Evolutionary conservation across 345 rosid genomes (phyloP), one percentile per base, ranked within the genome.

Genomic region (Orychophragmus violaceus): DNA sequence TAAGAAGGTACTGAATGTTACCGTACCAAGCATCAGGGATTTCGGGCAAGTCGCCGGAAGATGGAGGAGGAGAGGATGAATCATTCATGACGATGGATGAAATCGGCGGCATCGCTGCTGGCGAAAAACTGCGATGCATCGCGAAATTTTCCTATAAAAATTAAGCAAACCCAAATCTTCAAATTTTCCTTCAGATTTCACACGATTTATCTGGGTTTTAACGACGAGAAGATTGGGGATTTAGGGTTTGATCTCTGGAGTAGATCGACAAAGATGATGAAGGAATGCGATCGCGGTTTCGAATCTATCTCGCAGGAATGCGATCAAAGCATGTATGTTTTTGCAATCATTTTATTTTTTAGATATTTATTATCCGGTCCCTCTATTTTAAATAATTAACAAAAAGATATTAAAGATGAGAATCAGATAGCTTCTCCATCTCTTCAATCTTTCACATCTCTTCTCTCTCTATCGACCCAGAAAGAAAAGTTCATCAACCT

Each of bases 1-100:
- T 94, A 29, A 94, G 82, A 3, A 94, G 88, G 73, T 94, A 90
- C 74, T 94, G 96, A 72, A 90, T 94, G 87, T 80, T 94, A 0
- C 96, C 99, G 59, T 84, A 87, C 96, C 97, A 94, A 9, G 89
- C 89, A 33, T 75, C 88, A 46, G 82, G 79, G 44, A 75, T 46
- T 1, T 78, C 83, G 28, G 74, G 76, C 3, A 61, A 75, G 62
- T 58, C 56, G 17, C 71, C 85, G 76, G 82, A 65, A 12, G 80
- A 66, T 5, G 93, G 82, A n/a, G 83, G 80, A 58, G 79, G 84
- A 57, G 85, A 59, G 51, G 50, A 62, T 28, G 77, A 37, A 12
- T 50, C 57, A 24, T 29, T 32, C 69, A 46, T 46, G 29, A 3
- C 1, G 3, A 51, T 36, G 3, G 65, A 52, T 3, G 76, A 72